Evolutionary conservation across 805 yeast species (phyloP).

Genomic region (Saturnispora halmiae): DNA sequence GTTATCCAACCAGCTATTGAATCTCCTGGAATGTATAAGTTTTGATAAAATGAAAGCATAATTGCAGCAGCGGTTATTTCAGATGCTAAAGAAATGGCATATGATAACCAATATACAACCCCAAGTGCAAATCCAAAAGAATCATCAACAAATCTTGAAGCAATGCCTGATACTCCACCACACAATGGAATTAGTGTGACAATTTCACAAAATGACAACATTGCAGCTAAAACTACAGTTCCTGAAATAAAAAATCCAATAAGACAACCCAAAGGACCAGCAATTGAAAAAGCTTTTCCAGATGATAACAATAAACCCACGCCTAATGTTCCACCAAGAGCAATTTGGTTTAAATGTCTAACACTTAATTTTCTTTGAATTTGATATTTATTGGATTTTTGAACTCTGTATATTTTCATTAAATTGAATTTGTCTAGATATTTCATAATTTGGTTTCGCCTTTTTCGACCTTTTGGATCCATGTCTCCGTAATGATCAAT

Average conservation of each 20-base stretch:
- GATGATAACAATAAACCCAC: slow-evolving; percentile 64
- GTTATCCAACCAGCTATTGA: slow-evolving; percentile 63
- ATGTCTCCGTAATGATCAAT: slow-evolving; percentile 15
- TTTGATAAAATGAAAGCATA: slow-evolving; percentile 59
- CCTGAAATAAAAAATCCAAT: slow-evolving; percentile 62
- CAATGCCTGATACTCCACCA: slow-evolving; percentile 67
- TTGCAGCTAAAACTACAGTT: slow-evolving; percentile 53
- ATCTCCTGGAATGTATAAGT: slow-evolving; percentile 40
- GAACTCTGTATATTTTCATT: slow-evolving; percentile 12
- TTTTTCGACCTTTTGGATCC: slow-evolving; percentile 9
- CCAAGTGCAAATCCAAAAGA: slow-evolving; percentile 71
- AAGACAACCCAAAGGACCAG: slow-evolving; percentile 71
- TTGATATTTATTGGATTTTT: slow-evolving; percentile 19
- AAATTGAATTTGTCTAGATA: slow-evolving; percentile 10
- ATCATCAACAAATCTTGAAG: slow-evolving; percentile 68
- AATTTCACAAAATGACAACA: slow-evolving; percentile 74
- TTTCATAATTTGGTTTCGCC: background rate
- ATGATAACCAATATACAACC: slow-evolving; percentile 65
- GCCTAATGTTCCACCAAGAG: slow-evolving; percentile 71
- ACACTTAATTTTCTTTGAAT: slow-evolving; percentile 53
- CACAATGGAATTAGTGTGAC: slow-evolving; percentile 71
- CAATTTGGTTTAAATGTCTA: slow-evolving; percentile 68
- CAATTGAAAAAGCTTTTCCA: slow-evolving; percentile 63
- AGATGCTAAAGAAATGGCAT: slow-evolving; percentile 64
- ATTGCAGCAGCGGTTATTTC: slow-evolving; percentile 76